Percentiles rank a stretch among this genome's conserved stretches.
Conservation (phyloP, 2,329 filamentous ascomycete species). For the Arthrocladium fulminans region DNA sequence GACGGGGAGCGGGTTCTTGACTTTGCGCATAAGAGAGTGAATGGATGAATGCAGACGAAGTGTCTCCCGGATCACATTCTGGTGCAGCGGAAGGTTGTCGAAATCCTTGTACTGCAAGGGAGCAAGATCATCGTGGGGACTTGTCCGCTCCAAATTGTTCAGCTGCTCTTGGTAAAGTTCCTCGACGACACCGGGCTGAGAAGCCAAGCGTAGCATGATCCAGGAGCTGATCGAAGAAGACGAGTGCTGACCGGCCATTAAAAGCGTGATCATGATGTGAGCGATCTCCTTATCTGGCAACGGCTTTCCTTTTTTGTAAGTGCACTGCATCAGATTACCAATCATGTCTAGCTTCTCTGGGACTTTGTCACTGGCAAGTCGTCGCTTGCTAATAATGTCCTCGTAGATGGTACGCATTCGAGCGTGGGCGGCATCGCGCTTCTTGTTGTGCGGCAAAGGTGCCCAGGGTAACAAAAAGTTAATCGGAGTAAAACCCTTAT, state of each 20-base stretch:
- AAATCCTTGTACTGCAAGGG: slow-evolving; percentile 53
- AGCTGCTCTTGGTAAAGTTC: slow-evolving; percentile 53
- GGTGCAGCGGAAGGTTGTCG: slow-evolving; percentile 51
- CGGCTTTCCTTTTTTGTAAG: slow-evolving; percentile 62
- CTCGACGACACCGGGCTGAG: slow-evolving; percentile 51
- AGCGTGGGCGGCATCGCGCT: slow-evolving; percentile 59
- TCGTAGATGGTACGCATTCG: slow-evolving; percentile 64
- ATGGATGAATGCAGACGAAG: slow-evolving; percentile 63
- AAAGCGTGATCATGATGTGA: slow-evolving; percentile 76
- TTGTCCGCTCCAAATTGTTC: slow-evolving; percentile 54
- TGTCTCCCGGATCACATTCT: slow-evolving; percentile 62
- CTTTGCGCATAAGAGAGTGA: slow-evolving; percentile 64
- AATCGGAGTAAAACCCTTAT: slow-evolving; percentile 68
- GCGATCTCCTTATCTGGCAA: slow-evolving; percentile 69
- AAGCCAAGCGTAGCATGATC: slow-evolving; percentile 66
- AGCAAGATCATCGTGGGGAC: slow-evolving; percentile 48
- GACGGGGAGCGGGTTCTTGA: slow-evolving; percentile 57
- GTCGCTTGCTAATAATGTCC: slow-evolving; percentile 58
- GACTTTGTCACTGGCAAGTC: slow-evolving; percentile 32
- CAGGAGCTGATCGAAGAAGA: slow-evolving; percentile 69
- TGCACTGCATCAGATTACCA: slow-evolving; percentile 66
- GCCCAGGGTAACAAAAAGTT: slow-evolving; percentile 78
- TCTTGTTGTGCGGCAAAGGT: slow-evolving; percentile 66
- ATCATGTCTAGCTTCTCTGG: slow-evolving; percentile 60
- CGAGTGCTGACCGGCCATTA: slow-evolving; percentile 78